A percentile compares a stretch with the other conserved stretches of the same genome.
phyloP scores from a whole-genome alignment of 2,329 filamentous ascomycete genomes.

The Daldinia sp. region DNA sequence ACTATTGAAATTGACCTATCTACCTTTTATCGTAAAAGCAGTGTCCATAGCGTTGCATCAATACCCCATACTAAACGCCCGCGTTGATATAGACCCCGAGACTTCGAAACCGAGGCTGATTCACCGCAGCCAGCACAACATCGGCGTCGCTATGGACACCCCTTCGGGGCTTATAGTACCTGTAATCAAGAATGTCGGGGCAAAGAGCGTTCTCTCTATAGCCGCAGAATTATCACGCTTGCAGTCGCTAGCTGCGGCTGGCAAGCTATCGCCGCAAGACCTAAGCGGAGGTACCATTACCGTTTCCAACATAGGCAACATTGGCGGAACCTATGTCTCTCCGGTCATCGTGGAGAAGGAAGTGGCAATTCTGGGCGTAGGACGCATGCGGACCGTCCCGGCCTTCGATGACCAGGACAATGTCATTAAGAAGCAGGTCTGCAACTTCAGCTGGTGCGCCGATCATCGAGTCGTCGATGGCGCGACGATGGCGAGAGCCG shows the following conservation, averaged over 20 bases:
- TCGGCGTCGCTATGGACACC: constrained; percentile 96
- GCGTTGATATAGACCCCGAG: constrained; percentile 72
- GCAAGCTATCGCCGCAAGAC: constrained; percentile 80
- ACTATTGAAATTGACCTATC: constrained; percentile 81
- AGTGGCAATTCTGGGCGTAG: constrained; percentile 91
- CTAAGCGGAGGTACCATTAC: constrained; percentile 91
- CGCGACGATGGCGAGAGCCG: constrained; percentile 91
- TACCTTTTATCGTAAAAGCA: constrained; percentile 96
- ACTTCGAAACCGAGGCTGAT: constrained; percentile 78
- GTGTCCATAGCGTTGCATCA: constrained; percentile 85
- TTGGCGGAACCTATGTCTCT: constrained; percentile 91
- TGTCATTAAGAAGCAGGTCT: constrained; percentile 81
- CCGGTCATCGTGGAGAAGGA: constrained; percentile 92
- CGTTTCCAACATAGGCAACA: constrained; percentile 94
- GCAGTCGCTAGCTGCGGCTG: constrained; percentile 77
- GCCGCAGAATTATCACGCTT: constrained; percentile 81
- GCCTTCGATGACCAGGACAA: constrained; percentile 74
- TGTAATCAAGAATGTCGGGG: constrained; percentile 86
- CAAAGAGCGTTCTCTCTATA: constrained; percentile 81
- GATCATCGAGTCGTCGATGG: constrained; percentile 96
- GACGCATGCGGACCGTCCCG: constrained; percentile 82
- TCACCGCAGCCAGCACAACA: constrained; percentile 88
- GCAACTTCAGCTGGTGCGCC: constrained; percentile 95
- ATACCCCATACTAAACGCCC: constrained; percentile 88
- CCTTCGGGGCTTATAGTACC: constrained; percentile 89